These are phyloP conservation scores for Osmanthus fragrans DNA, from an alignment of 257 asterid species.

Conservation along the genomic window DNA sequence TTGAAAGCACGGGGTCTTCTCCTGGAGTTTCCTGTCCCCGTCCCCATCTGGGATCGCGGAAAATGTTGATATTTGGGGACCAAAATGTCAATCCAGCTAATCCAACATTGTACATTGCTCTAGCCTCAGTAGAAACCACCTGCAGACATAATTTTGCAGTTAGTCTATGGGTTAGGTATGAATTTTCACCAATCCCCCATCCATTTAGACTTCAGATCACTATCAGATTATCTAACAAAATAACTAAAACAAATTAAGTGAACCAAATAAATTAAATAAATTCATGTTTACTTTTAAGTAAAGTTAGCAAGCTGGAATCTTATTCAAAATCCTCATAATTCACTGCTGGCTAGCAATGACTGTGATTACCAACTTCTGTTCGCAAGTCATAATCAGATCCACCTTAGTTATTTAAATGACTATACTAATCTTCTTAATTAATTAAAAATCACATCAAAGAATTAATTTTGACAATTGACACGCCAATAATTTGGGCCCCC, in stretches of 20 bases:
- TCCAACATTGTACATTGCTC: constrained; percentile 97
- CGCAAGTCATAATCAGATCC: constrained; percentile 25
- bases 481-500: constrained; percentile 24
- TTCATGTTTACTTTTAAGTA: neutral
- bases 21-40: constrained; percentile 98
- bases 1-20: constrained; percentile 77
- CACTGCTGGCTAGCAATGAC: constrained; percentile 10
- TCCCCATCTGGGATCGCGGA: constrained; percentile 99
- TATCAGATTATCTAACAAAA: neutral
- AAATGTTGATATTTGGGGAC: constrained; percentile 92
- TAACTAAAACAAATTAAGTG: no score
- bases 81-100: constrained; percentile 85
- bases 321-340: neutral
- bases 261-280: neutral
- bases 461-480: constrained; percentile 18
- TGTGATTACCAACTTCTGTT: constrained; percentile 23
- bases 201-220: neutral
- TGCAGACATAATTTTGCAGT: constrained; percentile 25
- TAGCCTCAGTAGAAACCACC: constrained; percentile 96
- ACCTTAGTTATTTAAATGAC: constrained; percentile 5
- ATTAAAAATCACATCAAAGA: constrained; percentile 23
- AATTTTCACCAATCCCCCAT: constrained; percentile 3
- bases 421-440: constrained; percentile 14
- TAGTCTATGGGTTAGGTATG: neutral
- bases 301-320: constrained; percentile 25